Conservation (phyloP, 331 rosid genomes). For the Rosa hybrid region DNA sequence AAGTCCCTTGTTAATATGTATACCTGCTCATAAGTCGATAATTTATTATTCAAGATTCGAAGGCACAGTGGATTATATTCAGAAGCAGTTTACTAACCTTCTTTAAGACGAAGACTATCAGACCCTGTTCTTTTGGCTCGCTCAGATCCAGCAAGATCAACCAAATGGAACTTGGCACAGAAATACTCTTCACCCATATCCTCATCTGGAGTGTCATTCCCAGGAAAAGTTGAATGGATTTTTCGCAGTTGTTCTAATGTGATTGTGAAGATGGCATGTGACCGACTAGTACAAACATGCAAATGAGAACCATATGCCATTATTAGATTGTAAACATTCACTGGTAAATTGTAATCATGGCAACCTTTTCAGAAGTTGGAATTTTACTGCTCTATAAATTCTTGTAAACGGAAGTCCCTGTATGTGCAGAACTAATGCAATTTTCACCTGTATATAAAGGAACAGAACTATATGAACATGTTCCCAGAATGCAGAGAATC, state of each 20-base stretch:
- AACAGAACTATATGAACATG: not conserved
- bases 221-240: conserved; percentile 51
- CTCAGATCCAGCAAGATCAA: conserved; percentile 91
- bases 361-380: conserved; percentile 19
- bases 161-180: conserved; percentile 84
- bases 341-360: conserved; percentile 16
- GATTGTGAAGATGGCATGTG: conserved; percentile 92
- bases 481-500: not conserved
- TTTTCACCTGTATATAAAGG: not conserved
- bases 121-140: conserved; percentile 89
- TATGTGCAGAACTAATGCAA: not conserved
- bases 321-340: conserved; percentile 29
- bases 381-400: conserved; percentile 18
- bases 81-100: conserved; percentile 48
- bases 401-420: not conserved
- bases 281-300: conserved; percentile 58
- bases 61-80: conserved; percentile 11
- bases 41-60: not conserved
- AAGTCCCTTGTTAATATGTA: conserved; percentile 84
- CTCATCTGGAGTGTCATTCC: conserved; percentile 60
- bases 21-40: conserved; percentile 46
- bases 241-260: conserved; percentile 81
- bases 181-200: conserved; percentile 86
- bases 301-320: conserved; percentile 25
- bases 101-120: conserved; percentile 71